These are phyloP conservation scores for Saprolegnia diclina DNA, from an alignment of 352 stramenopile species.

Conservation along the genomic window DNA sequence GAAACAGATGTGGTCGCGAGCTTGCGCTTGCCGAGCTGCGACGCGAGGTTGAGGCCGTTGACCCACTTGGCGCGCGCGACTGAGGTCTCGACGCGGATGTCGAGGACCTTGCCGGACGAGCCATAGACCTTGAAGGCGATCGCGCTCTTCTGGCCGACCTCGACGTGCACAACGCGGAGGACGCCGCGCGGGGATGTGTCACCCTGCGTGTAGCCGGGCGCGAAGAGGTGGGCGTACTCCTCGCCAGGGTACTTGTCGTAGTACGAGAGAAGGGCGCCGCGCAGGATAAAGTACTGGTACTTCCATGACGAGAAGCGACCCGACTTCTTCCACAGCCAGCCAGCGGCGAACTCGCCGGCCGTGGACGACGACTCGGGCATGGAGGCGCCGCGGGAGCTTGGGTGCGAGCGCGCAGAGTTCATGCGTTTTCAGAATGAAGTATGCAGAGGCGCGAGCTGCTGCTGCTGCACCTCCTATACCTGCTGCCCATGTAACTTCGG, in stretches of 20 bases:
- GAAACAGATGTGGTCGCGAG: constrained; percentile 62
- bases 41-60: constrained; percentile 60
- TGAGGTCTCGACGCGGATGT: constrained; percentile 75
- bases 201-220: constrained; percentile 56
- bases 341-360: constrained; percentile 65
- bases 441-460: neutral
- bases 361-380: neutral
- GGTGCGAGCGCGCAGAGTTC: neutral
- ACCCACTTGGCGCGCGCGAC: constrained; percentile 67
- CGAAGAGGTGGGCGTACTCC: constrained; percentile 59
- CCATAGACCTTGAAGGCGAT: constrained; percentile 81
- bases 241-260: constrained; percentile 80
- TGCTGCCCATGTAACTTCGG: neutral
- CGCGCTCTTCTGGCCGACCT: constrained; percentile 63
- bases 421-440: neutral
- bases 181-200: constrained; percentile 61
- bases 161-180: constrained; percentile 69
- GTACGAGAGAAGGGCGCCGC: constrained; percentile 68
- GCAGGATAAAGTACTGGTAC: constrained; percentile 80
- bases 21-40: constrained; percentile 62
- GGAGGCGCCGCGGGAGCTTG: neutral
- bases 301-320: constrained; percentile 76
- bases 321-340: constrained; percentile 79
- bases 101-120: constrained; percentile 78
- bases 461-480: neutral